These are phyloP conservation scores for Flaveria bidentis DNA, from an alignment of 129 eudicot genomes.

Conservation along the genomic window DNA sequence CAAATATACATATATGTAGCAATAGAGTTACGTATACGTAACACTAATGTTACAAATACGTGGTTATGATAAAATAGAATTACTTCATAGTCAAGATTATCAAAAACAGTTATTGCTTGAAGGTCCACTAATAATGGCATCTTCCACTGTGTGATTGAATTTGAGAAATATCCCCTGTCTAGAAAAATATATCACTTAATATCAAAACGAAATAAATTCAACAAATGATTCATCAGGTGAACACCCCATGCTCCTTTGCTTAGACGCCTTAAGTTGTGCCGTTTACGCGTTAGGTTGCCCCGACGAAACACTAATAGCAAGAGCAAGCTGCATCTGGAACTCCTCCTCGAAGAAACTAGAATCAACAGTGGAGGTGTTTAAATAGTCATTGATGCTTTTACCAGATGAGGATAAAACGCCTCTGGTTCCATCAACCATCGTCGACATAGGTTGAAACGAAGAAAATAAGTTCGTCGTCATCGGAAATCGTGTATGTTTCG, in stretches of 20 bases:
- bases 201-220: conserved; percentile 64
- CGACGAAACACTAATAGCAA: conserved; percentile 85
- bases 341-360: conserved; percentile 83
- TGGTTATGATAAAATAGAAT: too few species aligned
- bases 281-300: conserved; percentile 58
- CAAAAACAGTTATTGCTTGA: conserved; percentile 56
- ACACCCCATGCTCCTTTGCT: conserved; percentile 73
- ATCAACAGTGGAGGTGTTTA: conserved; percentile 31
- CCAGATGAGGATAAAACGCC: conserved; percentile 24
- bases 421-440: conserved; percentile 17
- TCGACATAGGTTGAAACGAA: conserved; percentile 24
- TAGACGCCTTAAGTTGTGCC: conserved; percentile 77
- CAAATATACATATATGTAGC: too few species aligned
- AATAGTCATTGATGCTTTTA: conserved; percentile 29
- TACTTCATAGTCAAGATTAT: conserved; percentile 67
- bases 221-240: conserved; percentile 48
- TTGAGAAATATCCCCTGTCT: conserved; percentile 17
- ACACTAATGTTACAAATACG: too few species aligned
- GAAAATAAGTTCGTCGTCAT: too few species aligned
- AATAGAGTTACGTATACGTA: too few species aligned
- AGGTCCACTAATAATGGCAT: conserved; percentile 76
- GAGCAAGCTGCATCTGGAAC: conserved; percentile 82
- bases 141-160: conserved; percentile 55
- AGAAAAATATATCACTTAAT: conserved; percentile 52
- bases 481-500: too few species aligned